A percentile compares a stretch with the other conserved stretches of the same genome.
Evolutionary conservation across 2,329 filamentous ascomycete genomes (phyloP).

Genomic region (Fusarium burgessii): DNA sequence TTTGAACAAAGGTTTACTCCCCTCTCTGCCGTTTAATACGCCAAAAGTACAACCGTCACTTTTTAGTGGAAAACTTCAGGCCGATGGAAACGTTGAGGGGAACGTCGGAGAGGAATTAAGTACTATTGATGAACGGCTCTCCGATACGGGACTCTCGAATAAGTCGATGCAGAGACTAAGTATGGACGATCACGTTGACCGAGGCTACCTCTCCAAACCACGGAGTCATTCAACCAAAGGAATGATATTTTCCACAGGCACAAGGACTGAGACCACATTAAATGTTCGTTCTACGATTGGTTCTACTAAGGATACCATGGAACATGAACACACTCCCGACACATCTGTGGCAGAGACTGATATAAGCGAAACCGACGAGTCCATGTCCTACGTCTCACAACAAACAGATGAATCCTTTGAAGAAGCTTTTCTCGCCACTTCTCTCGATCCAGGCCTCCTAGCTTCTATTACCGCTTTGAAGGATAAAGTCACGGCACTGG

Average conservation of each 20-base stretch:
- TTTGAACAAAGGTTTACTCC: background rate
- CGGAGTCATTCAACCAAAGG: background rate
- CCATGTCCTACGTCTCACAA: slow-evolving; percentile 20
- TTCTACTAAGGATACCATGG: background rate
- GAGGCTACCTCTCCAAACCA: background rate
- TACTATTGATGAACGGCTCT: slow-evolving; percentile 22
- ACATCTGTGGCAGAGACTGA: slow-evolving; percentile 15
- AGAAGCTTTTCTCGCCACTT: slow-evolving; percentile 21
- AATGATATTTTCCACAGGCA: background rate
- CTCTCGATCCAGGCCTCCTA: slow-evolving; percentile 13
- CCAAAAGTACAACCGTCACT: background rate
- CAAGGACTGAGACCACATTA: background rate
- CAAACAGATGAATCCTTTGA: slow-evolving; percentile 29
- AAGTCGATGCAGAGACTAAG: background rate
- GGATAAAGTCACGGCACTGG: slow-evolving; percentile 10
- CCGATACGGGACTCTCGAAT: slow-evolving; percentile 20
- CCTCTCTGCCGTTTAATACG: background rate
- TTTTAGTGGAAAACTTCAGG: background rate
- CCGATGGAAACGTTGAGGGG: background rate
- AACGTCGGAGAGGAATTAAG: slow-evolving; percentile 1
- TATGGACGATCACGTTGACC: background rate
- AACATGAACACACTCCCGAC: background rate
- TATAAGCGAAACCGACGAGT: slow-evolving; percentile 21
- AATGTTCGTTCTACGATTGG: background rate
- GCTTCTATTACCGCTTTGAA: slow-evolving; percentile 11